Conservation (phyloP, 2,329 filamentous ascomycete genomes). For the Microsporum ferrugineum region DNA sequence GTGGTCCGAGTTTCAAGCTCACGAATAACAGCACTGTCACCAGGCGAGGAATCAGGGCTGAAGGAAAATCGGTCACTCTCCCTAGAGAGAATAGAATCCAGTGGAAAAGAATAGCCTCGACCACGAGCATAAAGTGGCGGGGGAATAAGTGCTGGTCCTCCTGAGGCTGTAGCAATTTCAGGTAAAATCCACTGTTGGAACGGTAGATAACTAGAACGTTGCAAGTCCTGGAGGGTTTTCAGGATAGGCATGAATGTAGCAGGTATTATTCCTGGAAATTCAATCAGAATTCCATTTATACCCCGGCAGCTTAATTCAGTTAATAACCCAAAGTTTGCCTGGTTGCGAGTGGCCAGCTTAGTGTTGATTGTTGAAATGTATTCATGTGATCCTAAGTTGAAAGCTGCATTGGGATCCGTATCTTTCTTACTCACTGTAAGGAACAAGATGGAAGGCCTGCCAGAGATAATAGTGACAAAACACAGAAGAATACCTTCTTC, state of each 20-base stretch:
- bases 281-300: conserved; percentile 38
- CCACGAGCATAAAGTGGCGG: conserved; percentile 17
- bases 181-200: conserved; percentile 40
- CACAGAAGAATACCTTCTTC: conserved; percentile 42
- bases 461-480: conserved; percentile 16
- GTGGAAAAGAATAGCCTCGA: background rate
- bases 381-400: background rate
- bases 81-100: background rate
- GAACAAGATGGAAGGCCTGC: conserved; percentile 23
- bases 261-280: conserved; percentile 51
- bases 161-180: background rate
- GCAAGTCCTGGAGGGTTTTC: conserved; percentile 45
- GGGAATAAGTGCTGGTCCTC: conserved; percentile 4
- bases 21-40: background rate
- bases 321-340: conserved; percentile 21
- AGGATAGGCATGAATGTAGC: conserved; percentile 49
- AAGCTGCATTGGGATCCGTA: background rate
- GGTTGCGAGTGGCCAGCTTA: conserved; percentile 15
- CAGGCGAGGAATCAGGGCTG: background rate
- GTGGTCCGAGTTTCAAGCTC: background rate
- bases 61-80: background rate
- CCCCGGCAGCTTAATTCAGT: conserved; percentile 20
- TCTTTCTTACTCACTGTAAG: conserved; percentile 15
- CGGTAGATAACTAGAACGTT: conserved; percentile 34
- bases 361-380: background rate